Percentiles rank a stretch among this genome's conserved stretches.
phyloP scores from a whole-genome alignment of 257 asterid species.

The Salvia miltiorrhiza region DNA sequence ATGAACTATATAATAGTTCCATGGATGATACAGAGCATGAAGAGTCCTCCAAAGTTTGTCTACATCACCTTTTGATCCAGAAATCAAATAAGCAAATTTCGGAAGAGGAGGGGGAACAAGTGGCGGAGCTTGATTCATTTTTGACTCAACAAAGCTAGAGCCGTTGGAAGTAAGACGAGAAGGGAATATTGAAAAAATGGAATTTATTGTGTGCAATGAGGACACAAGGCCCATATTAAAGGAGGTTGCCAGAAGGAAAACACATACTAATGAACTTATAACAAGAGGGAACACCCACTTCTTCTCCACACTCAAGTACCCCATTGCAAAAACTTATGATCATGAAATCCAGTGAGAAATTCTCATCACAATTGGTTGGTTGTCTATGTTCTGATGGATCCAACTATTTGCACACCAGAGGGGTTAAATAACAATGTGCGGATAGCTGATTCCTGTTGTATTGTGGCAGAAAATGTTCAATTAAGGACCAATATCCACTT shows the following conservation, averaged over 20 bases:
- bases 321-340: constrained; percentile 50
- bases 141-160: constrained; percentile 42
- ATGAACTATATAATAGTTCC: constrained; percentile 87
- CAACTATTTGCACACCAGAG: constrained; percentile 20
- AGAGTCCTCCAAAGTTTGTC: constrained; percentile 91
- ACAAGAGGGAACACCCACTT: constrained; percentile 78
- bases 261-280: constrained; percentile 49
- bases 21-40: constrained; percentile 74
- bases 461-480: constrained; percentile 31
- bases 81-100: constrained; percentile 74
- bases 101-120: constrained; percentile 63
- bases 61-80: constrained; percentile 85
- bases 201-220: constrained; percentile 51
- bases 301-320: constrained; percentile 58
- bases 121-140: constrained; percentile 39
- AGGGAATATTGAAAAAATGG: constrained; percentile 54
- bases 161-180: constrained; percentile 33
- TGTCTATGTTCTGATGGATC: constrained; percentile 12
- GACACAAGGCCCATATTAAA: constrained; percentile 67
- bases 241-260: constrained; percentile 63
- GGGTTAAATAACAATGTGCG: not conserved
- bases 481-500: constrained; percentile 29
- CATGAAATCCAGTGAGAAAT: constrained; percentile 28
- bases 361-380: constrained; percentile 21
- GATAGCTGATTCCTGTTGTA: constrained; percentile 20